Evolutionary conservation across 345 rosid species (phyloP).

Genomic region (Brassica carinata): DNA sequence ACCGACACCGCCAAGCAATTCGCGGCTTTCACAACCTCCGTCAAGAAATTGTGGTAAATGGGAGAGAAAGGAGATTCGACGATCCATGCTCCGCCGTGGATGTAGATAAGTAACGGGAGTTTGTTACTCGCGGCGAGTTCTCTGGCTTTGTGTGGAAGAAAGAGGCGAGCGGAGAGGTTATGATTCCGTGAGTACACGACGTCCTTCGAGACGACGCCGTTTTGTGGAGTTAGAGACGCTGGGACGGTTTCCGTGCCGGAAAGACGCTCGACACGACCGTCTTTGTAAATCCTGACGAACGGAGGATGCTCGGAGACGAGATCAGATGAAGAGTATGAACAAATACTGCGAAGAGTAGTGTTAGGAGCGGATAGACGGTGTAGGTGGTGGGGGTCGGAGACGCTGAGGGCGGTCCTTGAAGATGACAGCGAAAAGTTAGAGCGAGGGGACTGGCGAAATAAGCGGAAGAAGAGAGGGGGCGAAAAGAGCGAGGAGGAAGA

Average conservation of each 20-base stretch:
- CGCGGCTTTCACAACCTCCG: conserved; percentile 42
- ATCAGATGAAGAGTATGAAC: conserved; percentile 27
- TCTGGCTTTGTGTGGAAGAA: conserved; percentile 39
- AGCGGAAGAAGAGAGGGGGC: conserved; percentile 44
- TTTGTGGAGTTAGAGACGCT: conserved; percentile 37
- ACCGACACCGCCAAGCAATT: conserved; percentile 45
- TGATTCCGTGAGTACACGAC: conserved; percentile 17
- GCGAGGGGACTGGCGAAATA: conserved; percentile 18
- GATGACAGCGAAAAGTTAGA: conserved; percentile 26
- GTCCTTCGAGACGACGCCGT: conserved; percentile 52
- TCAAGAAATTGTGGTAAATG: conserved; percentile 40
- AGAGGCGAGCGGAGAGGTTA: conserved; percentile 52
- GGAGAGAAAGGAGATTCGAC: conserved; percentile 43
- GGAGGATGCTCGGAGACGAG: conserved; percentile 37
- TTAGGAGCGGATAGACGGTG: conserved; percentile 1
- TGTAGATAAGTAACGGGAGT: conserved; percentile 53
- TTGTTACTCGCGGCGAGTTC: conserved; percentile 1
- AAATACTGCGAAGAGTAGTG: conserved; percentile 29
- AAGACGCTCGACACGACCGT: conserved; percentile 53
- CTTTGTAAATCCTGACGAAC: conserved; percentile 42
- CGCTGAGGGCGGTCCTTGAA: conserved; percentile 2
- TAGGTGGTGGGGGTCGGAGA: conserved; percentile 36
- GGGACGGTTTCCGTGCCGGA: conserved; percentile 45
- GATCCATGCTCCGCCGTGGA: conserved; percentile 61
- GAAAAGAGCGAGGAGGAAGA: conserved; percentile 41